A percentile compares a stretch with the other conserved stretches of the same genome.
phyloP scores from a whole-genome alignment of 305 asterid species.

The Fraxinus albicans region DNA sequence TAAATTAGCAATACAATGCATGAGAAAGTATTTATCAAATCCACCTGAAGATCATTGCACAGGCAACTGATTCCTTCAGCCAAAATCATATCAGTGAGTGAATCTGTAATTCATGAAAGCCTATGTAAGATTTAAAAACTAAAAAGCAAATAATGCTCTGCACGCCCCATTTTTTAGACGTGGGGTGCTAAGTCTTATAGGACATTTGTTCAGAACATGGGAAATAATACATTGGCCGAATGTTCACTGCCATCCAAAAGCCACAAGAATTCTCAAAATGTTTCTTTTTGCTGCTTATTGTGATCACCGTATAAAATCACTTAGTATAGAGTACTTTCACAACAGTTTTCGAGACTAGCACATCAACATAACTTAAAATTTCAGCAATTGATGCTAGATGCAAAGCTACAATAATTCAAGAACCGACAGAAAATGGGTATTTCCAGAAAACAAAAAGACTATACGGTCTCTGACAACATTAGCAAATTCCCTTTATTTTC shows the following conservation, averaged over 20 bases:
- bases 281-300: not conserved
- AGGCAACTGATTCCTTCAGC: slow-evolving; percentile 89
- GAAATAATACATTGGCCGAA: not conserved
- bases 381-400: not conserved
- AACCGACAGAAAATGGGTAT: not conserved
- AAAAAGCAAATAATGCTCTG: not conserved
- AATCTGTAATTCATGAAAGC: slow-evolving; percentile 55
- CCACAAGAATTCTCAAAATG: not conserved
- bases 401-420: not conserved
- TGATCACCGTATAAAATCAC: not conserved
- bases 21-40: slow-evolving; percentile 17
- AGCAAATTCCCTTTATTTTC: not conserved
- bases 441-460: not conserved
- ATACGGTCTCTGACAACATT: not conserved
- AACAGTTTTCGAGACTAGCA: not conserved
- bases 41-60: slow-evolving; percentile 92
- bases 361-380: not conserved
- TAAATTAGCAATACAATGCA: not conserved
- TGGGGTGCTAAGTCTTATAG: not conserved
- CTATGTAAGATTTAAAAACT: slow-evolving; percentile 15
- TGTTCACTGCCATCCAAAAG: not conserved
- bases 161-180: not conserved
- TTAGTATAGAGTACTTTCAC: not conserved
- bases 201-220: slow-evolving; percentile 10
- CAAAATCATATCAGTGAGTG: slow-evolving; percentile 81